Base-by-base conservation (phyloP, 106 monocot genomes). In the Narthecium ossifragum region DNA sequence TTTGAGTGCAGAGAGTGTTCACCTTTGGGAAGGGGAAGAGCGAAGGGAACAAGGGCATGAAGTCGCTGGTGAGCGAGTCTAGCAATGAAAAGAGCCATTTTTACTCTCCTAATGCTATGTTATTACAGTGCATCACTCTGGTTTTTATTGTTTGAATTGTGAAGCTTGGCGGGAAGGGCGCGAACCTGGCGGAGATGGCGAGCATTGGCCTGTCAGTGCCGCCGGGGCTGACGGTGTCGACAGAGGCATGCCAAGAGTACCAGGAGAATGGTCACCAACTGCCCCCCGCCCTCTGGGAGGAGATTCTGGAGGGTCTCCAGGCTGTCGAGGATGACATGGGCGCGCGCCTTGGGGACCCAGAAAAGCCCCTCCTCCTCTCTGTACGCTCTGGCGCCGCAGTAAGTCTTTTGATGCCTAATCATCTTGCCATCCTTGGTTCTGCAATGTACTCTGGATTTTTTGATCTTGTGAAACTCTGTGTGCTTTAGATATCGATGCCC, bases 111-210 rank as follows among this genome's bases (percentile, higher is more conserved):
- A 31, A 48, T 23, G 11, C 27, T 24, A 31, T 31, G 21, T 34
- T 11, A 9, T 40, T 59, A 3, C 1, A 40, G 14, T 49, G 17
- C 7, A 9, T 37, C n/a, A 22, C n/a, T n/a, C n/a, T n/a, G n/a
- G 18, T 55, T 39, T 58, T 11, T 26, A 21, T 22, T 27, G 33
- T 11, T 31, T 8, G 17, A 18, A 55, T 9, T 2, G 7, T 55
- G 11, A 59, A 94, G 93, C 34, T 94, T 43, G 94, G 94, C 8
- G 94, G 94, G 3, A 94, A 94, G 34, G 94, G 94, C 1, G 94
- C 93, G 28, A 94, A 94, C 70, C 36, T 94, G 74, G 94, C 94
- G 34, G 94, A 94, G 65, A 94, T 94, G 89, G 77, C 94, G 30
- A 90, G 85, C 70, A 94, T 94, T 22, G 94, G 94, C 28, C 69